Percentiles rank a stretch among this genome's conserved stretches.
Evolutionary conservation across 2,329 filamentous ascomycete genomes (phyloP).

Genomic region (Botryosphaeria dothidea): DNA sequence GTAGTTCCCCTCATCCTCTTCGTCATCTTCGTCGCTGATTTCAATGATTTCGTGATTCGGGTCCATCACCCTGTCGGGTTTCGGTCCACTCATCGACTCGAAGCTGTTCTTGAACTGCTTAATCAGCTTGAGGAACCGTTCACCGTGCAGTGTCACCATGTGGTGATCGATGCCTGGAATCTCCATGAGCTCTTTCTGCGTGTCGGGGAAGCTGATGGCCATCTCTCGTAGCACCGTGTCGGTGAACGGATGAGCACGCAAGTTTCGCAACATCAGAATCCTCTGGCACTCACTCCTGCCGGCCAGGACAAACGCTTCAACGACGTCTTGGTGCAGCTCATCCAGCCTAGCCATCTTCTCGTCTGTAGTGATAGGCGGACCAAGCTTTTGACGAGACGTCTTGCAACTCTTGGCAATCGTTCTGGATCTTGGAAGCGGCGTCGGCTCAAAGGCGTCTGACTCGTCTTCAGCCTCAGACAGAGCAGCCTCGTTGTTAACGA

Average conservation of each 20-base stretch:
- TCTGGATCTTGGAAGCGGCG: conserved; percentile 22
- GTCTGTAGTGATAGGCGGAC: conserved; percentile 62
- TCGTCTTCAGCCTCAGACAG: conserved; percentile 42
- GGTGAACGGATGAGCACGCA: conserved; percentile 64
- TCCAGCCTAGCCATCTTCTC: conserved; percentile 55
- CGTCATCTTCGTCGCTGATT: conserved; percentile 33
- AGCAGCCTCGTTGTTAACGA: conserved; percentile 34
- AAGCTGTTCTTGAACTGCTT: conserved; percentile 39
- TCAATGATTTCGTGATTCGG: conserved; percentile 46
- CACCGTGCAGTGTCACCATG: conserved; percentile 64
- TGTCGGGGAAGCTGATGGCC: conserved; percentile 68
- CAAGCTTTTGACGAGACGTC: conserved; percentile 40
- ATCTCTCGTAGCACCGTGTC: conserved; percentile 71
- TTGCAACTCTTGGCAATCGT: not conserved
- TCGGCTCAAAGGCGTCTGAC: conserved; percentile 51
- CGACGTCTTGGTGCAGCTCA: conserved; percentile 62
- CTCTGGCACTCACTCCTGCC: conserved; percentile 63
- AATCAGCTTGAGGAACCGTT: conserved; percentile 62
- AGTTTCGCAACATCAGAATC: conserved; percentile 60
- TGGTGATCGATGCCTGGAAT: conserved; percentile 65
- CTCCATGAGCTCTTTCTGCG: conserved; percentile 60
- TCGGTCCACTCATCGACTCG: conserved; percentile 39
- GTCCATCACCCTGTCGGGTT: conserved; percentile 30
- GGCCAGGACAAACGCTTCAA: conserved; percentile 65
- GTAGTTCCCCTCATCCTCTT: conserved; percentile 21